Conservation (phyloP, 805 yeast species). For the Yarrowia deformans region DNA sequence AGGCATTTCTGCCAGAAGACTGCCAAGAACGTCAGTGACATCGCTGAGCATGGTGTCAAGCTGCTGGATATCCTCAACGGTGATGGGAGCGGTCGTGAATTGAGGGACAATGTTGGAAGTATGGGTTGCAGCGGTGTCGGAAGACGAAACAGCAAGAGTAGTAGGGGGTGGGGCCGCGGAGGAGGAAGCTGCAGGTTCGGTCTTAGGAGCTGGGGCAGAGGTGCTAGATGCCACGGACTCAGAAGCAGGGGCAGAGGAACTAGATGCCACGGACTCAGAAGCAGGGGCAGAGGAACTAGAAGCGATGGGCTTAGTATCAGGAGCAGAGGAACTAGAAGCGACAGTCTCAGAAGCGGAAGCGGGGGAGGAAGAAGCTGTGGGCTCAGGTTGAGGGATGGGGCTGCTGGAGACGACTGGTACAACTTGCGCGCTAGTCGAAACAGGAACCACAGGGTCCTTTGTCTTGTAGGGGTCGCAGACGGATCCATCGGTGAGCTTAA, state of each 20-base stretch:
- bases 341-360: too few species aligned
- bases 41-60: neutral
- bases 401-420: too few species aligned
- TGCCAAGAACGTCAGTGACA: neutral
- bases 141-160: neutral
- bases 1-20: neutral
- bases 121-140: neutral
- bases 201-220: neutral
- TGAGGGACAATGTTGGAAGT: neutral
- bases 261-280: neutral
- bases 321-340: too few species aligned
- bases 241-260: too few species aligned
- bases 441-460: neutral
- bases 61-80: neutral
- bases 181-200: neutral
- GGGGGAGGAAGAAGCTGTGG: too few species aligned
- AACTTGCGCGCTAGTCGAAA: too few species aligned
- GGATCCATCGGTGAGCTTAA: neutral
- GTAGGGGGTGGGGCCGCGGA: neutral
- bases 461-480: slow-evolving; percentile 5
- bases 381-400: too few species aligned
- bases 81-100: neutral
- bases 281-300: too few species aligned
- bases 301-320: too few species aligned
- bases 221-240: too few species aligned